These are phyloP conservation scores for Annona cherimola DNA, from an alignment of 164 flowering plant species.

Conservation along the genomic window DNA sequence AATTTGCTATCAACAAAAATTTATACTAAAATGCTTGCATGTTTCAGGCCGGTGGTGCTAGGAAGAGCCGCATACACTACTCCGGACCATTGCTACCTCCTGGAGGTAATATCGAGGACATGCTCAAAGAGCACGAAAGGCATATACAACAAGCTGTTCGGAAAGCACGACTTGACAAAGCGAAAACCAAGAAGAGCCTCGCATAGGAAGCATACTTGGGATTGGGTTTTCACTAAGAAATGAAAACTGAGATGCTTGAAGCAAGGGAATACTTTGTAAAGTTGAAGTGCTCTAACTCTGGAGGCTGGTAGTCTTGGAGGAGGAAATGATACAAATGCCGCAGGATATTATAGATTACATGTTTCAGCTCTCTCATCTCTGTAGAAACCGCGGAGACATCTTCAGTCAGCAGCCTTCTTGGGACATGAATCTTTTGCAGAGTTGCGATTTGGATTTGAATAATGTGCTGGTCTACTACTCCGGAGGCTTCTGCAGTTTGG, in stretches of 20 bases:
- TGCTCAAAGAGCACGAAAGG: slow-evolving; percentile 89
- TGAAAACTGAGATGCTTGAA: slow-evolving; percentile 23
- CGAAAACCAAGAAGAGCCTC: slow-evolving; percentile 26
- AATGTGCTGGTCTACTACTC: neutral
- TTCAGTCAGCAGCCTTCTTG: neutral
- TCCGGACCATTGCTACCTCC: slow-evolving; percentile 88
- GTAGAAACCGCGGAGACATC: neutral
- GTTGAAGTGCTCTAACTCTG: neutral
- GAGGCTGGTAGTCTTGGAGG: neutral
- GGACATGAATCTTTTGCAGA: neutral
- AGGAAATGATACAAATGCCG: neutral
- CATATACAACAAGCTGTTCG: slow-evolving; percentile 90
- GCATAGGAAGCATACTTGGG: slow-evolving; percentile 28
- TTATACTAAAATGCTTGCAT: neutral
- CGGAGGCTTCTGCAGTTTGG: slow-evolving; percentile 1
- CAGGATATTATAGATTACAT: neutral
- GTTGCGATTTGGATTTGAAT: neutral
- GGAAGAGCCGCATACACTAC: slow-evolving; percentile 65
- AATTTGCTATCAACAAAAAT: neutral
- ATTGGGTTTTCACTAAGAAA: slow-evolving; percentile 20
- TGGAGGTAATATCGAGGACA: slow-evolving; percentile 82
- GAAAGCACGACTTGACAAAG: slow-evolving; percentile 70
- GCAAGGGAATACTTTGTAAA: neutral
- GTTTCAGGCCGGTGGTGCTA: slow-evolving; percentile 44
- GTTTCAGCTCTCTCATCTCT: neutral